Evolutionary conservation across 805 yeast species (phyloP).

Genomic region (Wickerhamiella siamensis): DNA sequence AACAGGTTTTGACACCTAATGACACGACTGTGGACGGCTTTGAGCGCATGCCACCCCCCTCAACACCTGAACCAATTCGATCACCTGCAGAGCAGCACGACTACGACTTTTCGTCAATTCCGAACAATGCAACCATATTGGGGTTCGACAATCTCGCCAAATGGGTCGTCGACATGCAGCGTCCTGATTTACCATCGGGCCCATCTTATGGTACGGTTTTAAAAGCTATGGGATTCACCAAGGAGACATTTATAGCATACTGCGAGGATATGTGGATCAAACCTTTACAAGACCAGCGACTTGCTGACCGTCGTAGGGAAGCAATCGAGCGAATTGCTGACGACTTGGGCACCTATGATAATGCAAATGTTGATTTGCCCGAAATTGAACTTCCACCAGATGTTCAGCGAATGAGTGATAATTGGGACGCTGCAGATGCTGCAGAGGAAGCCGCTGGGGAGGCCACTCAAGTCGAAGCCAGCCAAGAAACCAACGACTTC

Average conservation of each 20-base stretch:
- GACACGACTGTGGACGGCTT: no score
- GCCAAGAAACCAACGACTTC: no score
- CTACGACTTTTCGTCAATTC: constrained; percentile 1
- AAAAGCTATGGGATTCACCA: constrained; percentile 4
- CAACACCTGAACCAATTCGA: no score
- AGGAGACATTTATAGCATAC: constrained; percentile 8
- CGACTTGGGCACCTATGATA: constrained; percentile 6
- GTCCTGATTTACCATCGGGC: constrained; percentile 1
- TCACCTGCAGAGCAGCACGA: constrained; percentile 5
- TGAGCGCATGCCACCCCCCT: no score
- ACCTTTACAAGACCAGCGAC: constrained; percentile 10
- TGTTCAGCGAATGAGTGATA: background rate
- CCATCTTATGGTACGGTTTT: background rate
- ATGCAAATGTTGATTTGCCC: background rate
- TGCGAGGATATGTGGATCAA: constrained; percentile 17
- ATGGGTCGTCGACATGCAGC: constrained; percentile 4
- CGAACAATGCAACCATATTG: background rate
- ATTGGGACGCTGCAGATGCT: background rate
- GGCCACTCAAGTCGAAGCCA: no score
- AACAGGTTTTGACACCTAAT: constrained; percentile 8
- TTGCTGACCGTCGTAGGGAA: constrained; percentile 10
- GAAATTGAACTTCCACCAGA: background rate
- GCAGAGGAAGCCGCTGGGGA: no score
- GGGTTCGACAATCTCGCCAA: constrained; percentile 9
- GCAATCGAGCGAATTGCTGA: constrained; percentile 11